Conservation (phyloP, 306 rosid genomes). For the Senna tora region DNA sequence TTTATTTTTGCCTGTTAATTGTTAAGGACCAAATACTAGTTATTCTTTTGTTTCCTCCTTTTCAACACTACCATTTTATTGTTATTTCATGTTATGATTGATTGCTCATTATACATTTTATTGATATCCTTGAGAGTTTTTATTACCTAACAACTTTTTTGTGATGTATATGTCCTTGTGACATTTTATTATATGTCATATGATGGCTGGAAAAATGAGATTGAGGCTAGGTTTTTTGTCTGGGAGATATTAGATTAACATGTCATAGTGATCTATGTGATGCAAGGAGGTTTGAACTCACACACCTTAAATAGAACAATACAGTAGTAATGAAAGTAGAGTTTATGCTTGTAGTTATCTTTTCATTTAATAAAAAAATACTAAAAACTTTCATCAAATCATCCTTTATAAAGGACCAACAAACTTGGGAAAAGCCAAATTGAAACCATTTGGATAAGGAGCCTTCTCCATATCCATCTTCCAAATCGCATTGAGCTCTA, state of each 20-base stretch:
- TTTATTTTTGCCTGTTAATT: slow-evolving; percentile 17
- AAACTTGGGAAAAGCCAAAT: no score
- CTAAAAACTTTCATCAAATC: no score
- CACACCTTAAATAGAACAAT: no score
- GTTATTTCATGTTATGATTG: neutral
- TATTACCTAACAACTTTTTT: neutral
- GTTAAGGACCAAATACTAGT: neutral
- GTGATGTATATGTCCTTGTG: neutral
- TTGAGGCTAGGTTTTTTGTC: neutral
- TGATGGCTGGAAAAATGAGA: slow-evolving; percentile 7
- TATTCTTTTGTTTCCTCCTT: neutral
- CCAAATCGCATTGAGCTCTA: no score
- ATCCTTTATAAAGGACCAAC: no score
- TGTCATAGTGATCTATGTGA: neutral
- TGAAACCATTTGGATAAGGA: no score
- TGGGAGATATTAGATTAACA: neutral
- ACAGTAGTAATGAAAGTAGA: no score
- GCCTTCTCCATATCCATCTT: no score
- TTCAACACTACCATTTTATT: neutral
- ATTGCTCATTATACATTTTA: neutral
- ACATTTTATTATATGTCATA: neutral
- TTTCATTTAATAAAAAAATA: no score
- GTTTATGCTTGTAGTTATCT: no score
- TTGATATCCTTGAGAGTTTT: neutral
- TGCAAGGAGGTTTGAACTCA: neutral